These are phyloP conservation scores for Acrocalymma vagum DNA, from an alignment of 2,329 filamentous ascomycete genomes.

Conservation along the genomic window DNA sequence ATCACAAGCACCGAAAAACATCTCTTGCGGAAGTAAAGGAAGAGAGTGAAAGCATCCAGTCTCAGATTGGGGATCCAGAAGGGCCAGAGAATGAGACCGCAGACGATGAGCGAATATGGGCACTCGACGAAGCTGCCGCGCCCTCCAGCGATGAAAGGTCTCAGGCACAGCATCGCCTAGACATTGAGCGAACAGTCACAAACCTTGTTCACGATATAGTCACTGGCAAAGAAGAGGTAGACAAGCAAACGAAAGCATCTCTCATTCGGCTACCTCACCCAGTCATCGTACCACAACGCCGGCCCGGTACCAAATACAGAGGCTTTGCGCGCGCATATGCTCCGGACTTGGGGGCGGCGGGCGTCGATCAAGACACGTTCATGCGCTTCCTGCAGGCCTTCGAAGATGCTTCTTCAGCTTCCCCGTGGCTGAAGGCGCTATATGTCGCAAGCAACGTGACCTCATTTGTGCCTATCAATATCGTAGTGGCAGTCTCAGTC, in stretches of 20 bases:
- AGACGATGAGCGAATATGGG: slow-evolving; percentile 20
- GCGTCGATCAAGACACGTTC: slow-evolving; percentile 60
- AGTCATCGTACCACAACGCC: slow-evolving; percentile 62
- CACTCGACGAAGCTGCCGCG: slow-evolving; percentile 19
- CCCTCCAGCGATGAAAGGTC: slow-evolving; percentile 11
- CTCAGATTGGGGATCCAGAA: background rate
- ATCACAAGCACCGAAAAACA: slow-evolving; percentile 22
- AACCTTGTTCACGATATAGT: slow-evolving; percentile 14
- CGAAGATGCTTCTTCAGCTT: slow-evolving; percentile 52
- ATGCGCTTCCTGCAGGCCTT: slow-evolving; percentile 59
- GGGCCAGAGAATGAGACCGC: slow-evolving; percentile 8
- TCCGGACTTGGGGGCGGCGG: slow-evolving; percentile 55
- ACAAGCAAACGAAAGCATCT: background rate
- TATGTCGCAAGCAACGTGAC: slow-evolving; percentile 12
- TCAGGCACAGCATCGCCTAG: slow-evolving; percentile 4
- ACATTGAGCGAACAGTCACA: slow-evolving; percentile 5
- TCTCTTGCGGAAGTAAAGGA: slow-evolving; percentile 11
- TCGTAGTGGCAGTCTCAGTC: slow-evolving; percentile 17
- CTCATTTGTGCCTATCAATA: slow-evolving; percentile 11
- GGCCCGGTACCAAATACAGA: slow-evolving; percentile 57
- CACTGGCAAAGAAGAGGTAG: background rate
- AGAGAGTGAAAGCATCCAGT: background rate
- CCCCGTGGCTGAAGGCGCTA: slow-evolving; percentile 18
- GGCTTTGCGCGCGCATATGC: slow-evolving; percentile 65
- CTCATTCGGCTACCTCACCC: slow-evolving; percentile 38